Base-by-base conservation (phyloP, 441 rosid species). In the Macaranga tanarius region DNA sequence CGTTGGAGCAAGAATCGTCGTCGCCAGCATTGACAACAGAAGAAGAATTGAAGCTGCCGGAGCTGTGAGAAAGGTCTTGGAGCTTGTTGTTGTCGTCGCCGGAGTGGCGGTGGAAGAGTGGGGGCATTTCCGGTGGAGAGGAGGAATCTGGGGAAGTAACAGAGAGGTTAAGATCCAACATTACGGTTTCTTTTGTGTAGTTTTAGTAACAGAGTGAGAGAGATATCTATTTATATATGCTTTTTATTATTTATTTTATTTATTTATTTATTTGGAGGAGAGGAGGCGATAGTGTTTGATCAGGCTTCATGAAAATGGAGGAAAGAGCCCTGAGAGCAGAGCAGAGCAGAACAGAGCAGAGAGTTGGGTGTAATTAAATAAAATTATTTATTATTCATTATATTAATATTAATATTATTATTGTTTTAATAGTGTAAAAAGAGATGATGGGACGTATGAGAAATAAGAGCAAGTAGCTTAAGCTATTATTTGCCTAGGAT, bases 81-180 rank as follows among this genome's bases (percentile, higher is more conserved):
- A 74, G 42, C 45, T 48, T 20, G 40, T 44, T 8, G 38, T 52
- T 45, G 28, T 62, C 71, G 25, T n/a, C n/a, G n/a, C n/a, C n/a
- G n/a, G n/a, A n/a, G n/a, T n/a, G n/a, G n/a, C n/a, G n/a, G n/a
- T n/a, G n/a, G n/a, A n/a, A n/a, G n/a, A n/a, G n/a, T n/a, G n/a
- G n/a, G n/a, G n/a, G n/a, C 38, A 25, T 8, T 42, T 10, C 47
- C 45, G 56, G 56, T 1, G 8, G 31, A 23, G 73, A 71, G 34
- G 69, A 16, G 12, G 67, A 76, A 38, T 19, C 70, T 31, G 28
- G 38, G 3, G 73, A 47, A 66, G 22, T 45, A 71, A 75, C 23
- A 55, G 70, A 75, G 72, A 81, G 72, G 67, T 84, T 87, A 72
- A 85, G 89, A 82, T 87, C 87, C 82, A 87, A 47, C 86, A 79